Evolutionary conservation across 2,329 filamentous ascomycete species (phyloP), one percentile per base, ranked within the genome.

Genomic region (Aureobasidium musti): DNA sequence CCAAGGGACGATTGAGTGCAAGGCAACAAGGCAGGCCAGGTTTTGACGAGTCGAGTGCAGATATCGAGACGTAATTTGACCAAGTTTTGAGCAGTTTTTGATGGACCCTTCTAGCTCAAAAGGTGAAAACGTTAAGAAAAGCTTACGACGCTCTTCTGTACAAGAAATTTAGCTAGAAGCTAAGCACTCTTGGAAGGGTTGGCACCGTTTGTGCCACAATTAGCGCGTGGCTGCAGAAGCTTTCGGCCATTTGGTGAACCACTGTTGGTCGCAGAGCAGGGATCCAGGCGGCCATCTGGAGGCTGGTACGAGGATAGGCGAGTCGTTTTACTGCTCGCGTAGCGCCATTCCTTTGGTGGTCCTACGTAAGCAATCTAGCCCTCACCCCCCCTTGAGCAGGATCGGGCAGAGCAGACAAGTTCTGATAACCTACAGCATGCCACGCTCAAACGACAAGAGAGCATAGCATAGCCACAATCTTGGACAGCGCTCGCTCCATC

Each of bases 321-420:
- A 56, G 53, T 56, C 53, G 53, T 56, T 56, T 54, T 41, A 35
- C 2, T 41, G 53, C 7, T 28, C 35, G 53, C 53, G 35, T 56
- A 56, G 53, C 53, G 53, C 53, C 53, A 56, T 41, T 56, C 23
- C 21, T 19, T 8, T 11, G 1, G n/a, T 41, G 35, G 35, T 19
- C 53, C 53, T 56, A 56, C 53, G 53, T 56, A 56, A 56, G 53
- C 53, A 41, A 26, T 56, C 21, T 35, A 21, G 53, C 49, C 26
- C 26, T 19, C 14, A 37, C 14, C 17, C 49, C 49, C 49, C 49
- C 49, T 52, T 52, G 49, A 52, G 49, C 49, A 52, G 49, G 17
- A 30, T 30, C 43, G 13, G 8, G 4, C 47, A 30, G 47, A 19
- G 14, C 17, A 17, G 23, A 30, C 3, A 11, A 35, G 33, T 6